phyloP scores from a whole-genome alignment of 306 rosid species.

The Castanospermum australe region DNA sequence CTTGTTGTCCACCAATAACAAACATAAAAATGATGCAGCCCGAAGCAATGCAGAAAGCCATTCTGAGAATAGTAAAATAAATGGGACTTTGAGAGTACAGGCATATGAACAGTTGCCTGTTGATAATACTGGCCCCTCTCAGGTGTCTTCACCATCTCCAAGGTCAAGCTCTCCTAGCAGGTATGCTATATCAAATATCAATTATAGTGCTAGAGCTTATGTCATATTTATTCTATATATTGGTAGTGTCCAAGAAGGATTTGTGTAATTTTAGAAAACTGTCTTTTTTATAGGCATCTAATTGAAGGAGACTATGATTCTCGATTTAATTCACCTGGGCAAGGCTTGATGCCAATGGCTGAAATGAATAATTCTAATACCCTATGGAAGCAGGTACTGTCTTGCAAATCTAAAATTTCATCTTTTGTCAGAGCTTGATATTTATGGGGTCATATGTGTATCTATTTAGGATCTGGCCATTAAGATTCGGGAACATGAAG shows the following conservation, averaged over 20 bases:
- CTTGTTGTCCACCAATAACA: slow-evolving; percentile 33
- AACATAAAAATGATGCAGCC: slow-evolving; percentile 43
- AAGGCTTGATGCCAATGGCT: slow-evolving; percentile 63
- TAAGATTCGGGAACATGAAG: slow-evolving; percentile 77
- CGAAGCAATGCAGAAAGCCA: slow-evolving; percentile 33
- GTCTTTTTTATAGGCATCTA: slow-evolving; percentile 51
- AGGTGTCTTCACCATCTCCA: slow-evolving; percentile 58
- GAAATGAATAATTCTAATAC: slow-evolving; percentile 57
- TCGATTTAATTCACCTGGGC: slow-evolving; percentile 48
- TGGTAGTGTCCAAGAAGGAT: slow-evolving; percentile 7
- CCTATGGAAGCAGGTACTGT: slow-evolving; percentile 77
- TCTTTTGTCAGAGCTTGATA: slow-evolving; percentile 13
- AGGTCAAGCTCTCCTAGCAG: slow-evolving; percentile 63
- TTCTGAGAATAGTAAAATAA: slow-evolving; percentile 40
- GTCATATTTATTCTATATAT: slow-evolving; percentile 19
- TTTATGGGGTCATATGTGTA: slow-evolving; percentile 23
- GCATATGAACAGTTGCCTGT: slow-evolving; percentile 43
- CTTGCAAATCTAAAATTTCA: background rate
- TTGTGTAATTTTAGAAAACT: slow-evolving; percentile 25
- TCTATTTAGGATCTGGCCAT: slow-evolving; percentile 58
- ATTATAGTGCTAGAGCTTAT: slow-evolving; percentile 11
- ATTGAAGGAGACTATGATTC: slow-evolving; percentile 62
- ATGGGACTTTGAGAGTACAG: slow-evolving; percentile 50
- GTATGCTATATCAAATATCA: slow-evolving; percentile 37
- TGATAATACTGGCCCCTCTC: slow-evolving; percentile 54